Conservation (phyloP, 2,329 filamentous ascomycete species). For the Fusarium verrucosum region DNA sequence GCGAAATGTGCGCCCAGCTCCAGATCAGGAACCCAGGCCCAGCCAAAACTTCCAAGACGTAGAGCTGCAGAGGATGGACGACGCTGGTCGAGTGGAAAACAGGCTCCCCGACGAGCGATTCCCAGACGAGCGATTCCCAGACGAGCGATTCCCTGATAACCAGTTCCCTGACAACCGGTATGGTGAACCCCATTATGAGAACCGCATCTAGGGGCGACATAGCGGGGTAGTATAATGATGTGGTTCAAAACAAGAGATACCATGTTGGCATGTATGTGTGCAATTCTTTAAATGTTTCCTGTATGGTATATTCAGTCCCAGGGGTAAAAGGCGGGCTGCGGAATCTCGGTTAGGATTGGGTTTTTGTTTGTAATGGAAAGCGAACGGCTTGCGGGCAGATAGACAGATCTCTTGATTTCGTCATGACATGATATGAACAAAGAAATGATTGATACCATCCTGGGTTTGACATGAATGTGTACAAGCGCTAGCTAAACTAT, state of each 20-base stretch:
- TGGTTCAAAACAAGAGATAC: background rate
- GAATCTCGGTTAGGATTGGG: background rate
- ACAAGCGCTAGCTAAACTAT: background rate
- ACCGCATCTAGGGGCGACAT: constrained; percentile 2
- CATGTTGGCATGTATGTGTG: constrained; percentile 7
- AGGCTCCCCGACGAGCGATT: constrained; percentile 21
- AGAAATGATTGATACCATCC: constrained; percentile 15
- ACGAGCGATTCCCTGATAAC: constrained; percentile 25
- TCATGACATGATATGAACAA: constrained; percentile 33
- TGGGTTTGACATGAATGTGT: background rate
- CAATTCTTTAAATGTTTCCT: constrained; percentile 7
- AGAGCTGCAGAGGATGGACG: constrained; percentile 43
- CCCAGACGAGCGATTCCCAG: constrained; percentile 11
- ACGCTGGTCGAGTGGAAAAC: constrained; percentile 23
- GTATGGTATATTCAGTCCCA: constrained; percentile 8
- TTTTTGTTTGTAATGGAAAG: constrained; percentile 15
- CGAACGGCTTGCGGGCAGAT: constrained; percentile 19
- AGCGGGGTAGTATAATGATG: background rate
- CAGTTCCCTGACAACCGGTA: constrained; percentile 12
- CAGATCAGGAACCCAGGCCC: constrained; percentile 22
- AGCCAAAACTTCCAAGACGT: constrained; percentile 47
- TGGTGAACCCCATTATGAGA: constrained; percentile 12
- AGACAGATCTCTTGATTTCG: constrained; percentile 28
- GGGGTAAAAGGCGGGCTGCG: background rate
- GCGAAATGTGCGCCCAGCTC: constrained; percentile 26